A percentile compares a stretch with the other conserved stretches of the same genome.
Conservation (phyloP, 805 yeast genomes). For the Blastobotrys muscicola region DNA sequence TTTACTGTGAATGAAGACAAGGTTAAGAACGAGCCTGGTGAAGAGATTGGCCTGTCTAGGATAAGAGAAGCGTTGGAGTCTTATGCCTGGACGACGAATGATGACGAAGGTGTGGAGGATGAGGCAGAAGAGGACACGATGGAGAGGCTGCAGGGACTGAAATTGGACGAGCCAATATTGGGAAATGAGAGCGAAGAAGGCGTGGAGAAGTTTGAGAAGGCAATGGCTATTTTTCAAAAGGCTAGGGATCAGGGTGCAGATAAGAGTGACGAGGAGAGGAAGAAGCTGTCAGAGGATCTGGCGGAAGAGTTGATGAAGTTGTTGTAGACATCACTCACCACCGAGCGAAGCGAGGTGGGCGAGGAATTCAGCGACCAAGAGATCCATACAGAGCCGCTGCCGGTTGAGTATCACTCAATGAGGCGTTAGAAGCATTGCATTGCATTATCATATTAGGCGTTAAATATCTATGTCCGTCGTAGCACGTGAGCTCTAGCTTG, state of each 20-base stretch:
- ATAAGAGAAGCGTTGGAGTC: constrained; percentile 24
- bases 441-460: background rate
- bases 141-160: constrained; percentile 1
- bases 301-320: constrained; percentile 23
- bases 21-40: constrained; percentile 4
- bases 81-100: constrained; percentile 11
- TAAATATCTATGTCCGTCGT: background rate
- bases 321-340: too few relatives aligned
- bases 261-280: constrained; percentile 24
- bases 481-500: background rate
- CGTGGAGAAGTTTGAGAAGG: constrained; percentile 24
- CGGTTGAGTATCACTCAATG: too few relatives aligned
- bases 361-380: too few relatives aligned
- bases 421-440: background rate
- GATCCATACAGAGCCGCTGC: too few relatives aligned
- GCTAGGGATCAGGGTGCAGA: constrained; percentile 18
- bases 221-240: constrained; percentile 16
- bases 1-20: constrained; percentile 1
- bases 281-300: constrained; percentile 24
- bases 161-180: constrained; percentile 1
- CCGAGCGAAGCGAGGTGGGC: too few relatives aligned
- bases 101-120: constrained; percentile 8
- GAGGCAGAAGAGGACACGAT: constrained; percentile 7
- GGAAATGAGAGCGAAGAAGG: constrained; percentile 3
- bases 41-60: constrained; percentile 20